phyloP scores from a whole-genome alignment of 805 yeast genomes.

The Candida ascalaphidarum region DNA sequence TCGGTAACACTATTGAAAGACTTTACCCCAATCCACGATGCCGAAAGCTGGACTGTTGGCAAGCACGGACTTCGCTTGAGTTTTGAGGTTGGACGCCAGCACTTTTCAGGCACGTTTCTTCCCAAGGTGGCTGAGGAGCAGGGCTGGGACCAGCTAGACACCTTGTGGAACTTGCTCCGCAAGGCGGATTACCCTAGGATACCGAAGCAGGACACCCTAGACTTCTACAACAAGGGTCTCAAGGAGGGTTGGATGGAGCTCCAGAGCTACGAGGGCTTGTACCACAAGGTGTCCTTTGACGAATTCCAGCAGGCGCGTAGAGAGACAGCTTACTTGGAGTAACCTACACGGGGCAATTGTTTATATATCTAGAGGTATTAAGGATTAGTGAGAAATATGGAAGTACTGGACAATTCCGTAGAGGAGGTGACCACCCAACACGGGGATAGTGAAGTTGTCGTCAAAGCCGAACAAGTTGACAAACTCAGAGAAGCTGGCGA shows the following conservation, averaged over 20 bases:
- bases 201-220: slow-evolving; percentile 7
- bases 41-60: slow-evolving; percentile 76
- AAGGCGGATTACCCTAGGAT: slow-evolving; percentile 51
- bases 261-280: slow-evolving; percentile 28
- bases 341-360: too few species aligned
- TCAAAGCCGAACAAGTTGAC: slow-evolving; percentile 71
- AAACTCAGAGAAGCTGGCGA: slow-evolving; percentile 84
- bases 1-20: slow-evolving; percentile 59
- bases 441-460: slow-evolving; percentile 93
- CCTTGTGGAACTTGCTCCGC: slow-evolving; percentile 58
- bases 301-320: slow-evolving; percentile 8
- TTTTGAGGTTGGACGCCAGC: slow-evolving; percentile 32
- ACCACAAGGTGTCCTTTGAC: slow-evolving; percentile 14
- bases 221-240: slow-evolving; percentile 20
- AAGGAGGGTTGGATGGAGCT: slow-evolving; percentile 24
- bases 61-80: slow-evolving; percentile 67
- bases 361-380: too few species aligned
- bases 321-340: too few species aligned
- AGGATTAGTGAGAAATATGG: too few species aligned
- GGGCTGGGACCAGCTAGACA: slow-evolving; percentile 67
- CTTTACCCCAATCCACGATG: slow-evolving; percentile 43
- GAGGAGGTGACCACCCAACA: slow-evolving; percentile 64
- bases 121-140: slow-evolving; percentile 90
- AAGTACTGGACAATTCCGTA: slow-evolving; percentile 32
- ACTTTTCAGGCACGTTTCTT: slow-evolving; percentile 69